phyloP scores from a whole-genome alignment of 1,284 basidiomycete genomes.

The Boletellus dicymbophilus region DNA sequence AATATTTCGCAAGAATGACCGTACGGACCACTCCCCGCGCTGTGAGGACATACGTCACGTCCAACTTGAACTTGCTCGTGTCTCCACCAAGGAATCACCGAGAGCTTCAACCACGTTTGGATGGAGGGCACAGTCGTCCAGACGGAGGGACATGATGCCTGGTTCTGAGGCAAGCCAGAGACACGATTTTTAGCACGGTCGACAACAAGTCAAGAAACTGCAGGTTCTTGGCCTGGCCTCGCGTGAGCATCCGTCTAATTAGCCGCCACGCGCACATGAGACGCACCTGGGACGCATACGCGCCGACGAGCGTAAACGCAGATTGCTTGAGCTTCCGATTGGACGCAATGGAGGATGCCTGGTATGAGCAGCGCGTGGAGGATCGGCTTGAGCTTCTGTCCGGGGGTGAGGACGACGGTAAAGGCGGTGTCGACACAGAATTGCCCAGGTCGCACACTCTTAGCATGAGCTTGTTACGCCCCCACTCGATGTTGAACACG shows the following conservation, averaged over 20 bases:
- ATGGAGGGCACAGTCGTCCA: conserved; percentile 82
- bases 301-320: conserved; percentile 82
- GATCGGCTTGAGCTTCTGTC: conserved; percentile 83
- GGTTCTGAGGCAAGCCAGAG: conserved; percentile 51
- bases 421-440: conserved; percentile 43
- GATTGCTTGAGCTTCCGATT: conserved; percentile 80
- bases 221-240: conserved; percentile 60
- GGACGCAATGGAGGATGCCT: conserved; percentile 78
- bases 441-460: conserved; percentile 84
- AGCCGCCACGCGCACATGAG: neutral
- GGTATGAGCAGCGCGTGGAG: conserved; percentile 90
- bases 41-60: too few species aligned
- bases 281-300: conserved; percentile 58
- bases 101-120: conserved; percentile 75
- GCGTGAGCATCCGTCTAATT: conserved; percentile 2
- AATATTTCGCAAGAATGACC: conserved; percentile 82
- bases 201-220: too few species aligned
- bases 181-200: too few species aligned
- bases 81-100: too few species aligned
- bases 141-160: conserved; percentile 73
- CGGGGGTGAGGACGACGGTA: neutral
- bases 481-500: conserved; percentile 89
- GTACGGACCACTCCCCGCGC: conserved; percentile 80
- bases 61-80: too few species aligned
- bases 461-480: conserved; percentile 76